Conservation (phyloP, 164 flowering plant species). For the Nymphaea colorata region DNA sequence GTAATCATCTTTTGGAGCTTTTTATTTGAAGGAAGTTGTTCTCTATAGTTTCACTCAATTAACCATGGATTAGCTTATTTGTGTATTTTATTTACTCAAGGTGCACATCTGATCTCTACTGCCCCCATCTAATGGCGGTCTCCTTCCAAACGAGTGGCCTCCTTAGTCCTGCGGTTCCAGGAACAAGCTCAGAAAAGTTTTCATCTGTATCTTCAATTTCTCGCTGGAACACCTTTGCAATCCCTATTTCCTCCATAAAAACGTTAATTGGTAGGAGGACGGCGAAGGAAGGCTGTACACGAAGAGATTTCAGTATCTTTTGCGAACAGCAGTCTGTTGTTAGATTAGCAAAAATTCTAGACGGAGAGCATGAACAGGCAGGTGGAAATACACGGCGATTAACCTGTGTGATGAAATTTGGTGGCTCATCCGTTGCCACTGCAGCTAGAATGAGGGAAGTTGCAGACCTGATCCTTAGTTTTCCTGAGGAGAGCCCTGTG, state of each 20-base stretch:
- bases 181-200: background rate
- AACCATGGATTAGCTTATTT: too few relatives aligned
- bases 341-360: background rate
- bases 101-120: background rate
- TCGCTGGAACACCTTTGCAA: background rate
- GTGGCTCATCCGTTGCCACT: slow-evolving; percentile 87
- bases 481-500: slow-evolving; percentile 74
- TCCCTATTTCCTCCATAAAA: background rate
- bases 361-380: background rate
- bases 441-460: slow-evolving; percentile 86
- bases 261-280: background rate
- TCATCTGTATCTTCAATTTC: background rate
- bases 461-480: slow-evolving; percentile 66
- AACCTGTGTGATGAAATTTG: slow-evolving; percentile 88
- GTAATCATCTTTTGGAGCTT: too few relatives aligned
- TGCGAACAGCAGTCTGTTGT: background rate
- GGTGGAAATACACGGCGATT: slow-evolving; percentile 22
- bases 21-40: too few relatives aligned
- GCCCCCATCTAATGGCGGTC: background rate
- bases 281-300: background rate
- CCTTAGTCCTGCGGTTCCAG: background rate
- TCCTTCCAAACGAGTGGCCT: background rate
- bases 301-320: background rate
- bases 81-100: background rate
- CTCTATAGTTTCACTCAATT: too few relatives aligned